Percentiles rank a stretch among this genome's conserved stretches.
Conservation (phyloP, 2,329 filamentous ascomycete species). For the Myriosclerotinia curreyana region DNA sequence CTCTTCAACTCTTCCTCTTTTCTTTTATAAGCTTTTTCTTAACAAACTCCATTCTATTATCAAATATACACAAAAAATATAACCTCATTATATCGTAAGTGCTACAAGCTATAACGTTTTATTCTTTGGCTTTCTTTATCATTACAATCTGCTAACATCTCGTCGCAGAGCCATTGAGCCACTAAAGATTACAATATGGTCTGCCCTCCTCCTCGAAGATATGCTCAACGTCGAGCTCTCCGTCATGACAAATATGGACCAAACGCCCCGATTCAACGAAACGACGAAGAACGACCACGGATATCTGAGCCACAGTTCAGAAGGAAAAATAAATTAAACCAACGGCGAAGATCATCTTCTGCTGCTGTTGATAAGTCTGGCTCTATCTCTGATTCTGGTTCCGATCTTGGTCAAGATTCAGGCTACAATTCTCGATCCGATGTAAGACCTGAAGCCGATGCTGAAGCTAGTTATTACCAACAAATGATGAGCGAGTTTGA, state of each 20-base stretch:
- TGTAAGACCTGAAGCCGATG: constrained; percentile 23
- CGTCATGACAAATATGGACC: not conserved
- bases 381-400: too few species aligned
- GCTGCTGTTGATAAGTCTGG: not conserved
- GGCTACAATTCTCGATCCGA: constrained; percentile 16
- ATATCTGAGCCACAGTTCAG: constrained; percentile 13
- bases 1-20: not conserved
- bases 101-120: not conserved
- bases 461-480: constrained; percentile 27
- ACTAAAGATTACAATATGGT: not conserved
- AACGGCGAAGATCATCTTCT: not conserved
- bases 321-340: constrained; percentile 17
- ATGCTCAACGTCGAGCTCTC: not conserved
- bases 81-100: not conserved
- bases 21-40: too few species aligned
- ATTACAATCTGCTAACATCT: not conserved
- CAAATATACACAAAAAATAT: not conserved
- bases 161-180: not conserved
- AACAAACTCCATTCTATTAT: too few species aligned
- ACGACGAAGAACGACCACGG: not conserved
- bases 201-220: not conserved
- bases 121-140: not conserved
- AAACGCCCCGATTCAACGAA: not conserved
- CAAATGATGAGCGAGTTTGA: too few species aligned
- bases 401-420: constrained; percentile 9